These are phyloP conservation scores for Microcyclospora tardicrescens DNA, from an alignment of 2,329 filamentous ascomycete species.

Conservation along the genomic window DNA sequence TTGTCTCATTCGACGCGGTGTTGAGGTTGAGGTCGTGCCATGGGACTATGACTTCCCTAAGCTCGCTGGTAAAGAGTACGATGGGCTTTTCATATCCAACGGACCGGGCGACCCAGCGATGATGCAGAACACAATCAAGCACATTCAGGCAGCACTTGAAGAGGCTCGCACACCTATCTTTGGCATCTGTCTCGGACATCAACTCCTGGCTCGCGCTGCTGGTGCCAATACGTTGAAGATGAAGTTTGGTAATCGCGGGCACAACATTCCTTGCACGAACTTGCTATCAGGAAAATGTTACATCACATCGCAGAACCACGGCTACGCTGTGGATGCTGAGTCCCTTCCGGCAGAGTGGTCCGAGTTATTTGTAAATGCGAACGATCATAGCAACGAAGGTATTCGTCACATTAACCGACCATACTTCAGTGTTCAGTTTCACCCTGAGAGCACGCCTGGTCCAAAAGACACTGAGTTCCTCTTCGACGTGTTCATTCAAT, in stretches of 20 bases:
- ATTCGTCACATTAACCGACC: constrained; percentile 77
- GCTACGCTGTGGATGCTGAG: constrained; percentile 76
- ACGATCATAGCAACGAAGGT: constrained; percentile 95
- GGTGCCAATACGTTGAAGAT: constrained; percentile 84
- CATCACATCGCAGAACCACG: constrained; percentile 98
- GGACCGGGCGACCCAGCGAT: constrained; percentile 90
- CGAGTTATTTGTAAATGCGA: constrained; percentile 95
- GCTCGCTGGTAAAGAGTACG: constrained; percentile 69
- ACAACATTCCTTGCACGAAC: constrained; percentile 97
- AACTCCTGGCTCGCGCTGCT: constrained; percentile 76
- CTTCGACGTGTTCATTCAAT: constrained; percentile 90
- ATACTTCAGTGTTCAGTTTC: constrained; percentile 99
- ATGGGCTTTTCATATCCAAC: constrained; percentile 96
- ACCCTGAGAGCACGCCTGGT: constrained; percentile 91
- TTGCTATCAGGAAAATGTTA: constrained; percentile 93
- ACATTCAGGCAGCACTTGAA: constrained; percentile 63
- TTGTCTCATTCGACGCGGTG: constrained; percentile 78
- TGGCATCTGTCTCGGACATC: constrained; percentile 91
- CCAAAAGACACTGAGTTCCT: constrained; percentile 92
- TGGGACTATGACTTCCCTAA: constrained; percentile 88
- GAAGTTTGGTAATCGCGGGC: constrained; percentile 98
- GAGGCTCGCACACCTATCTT: constrained; percentile 80
- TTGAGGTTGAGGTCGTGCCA: constrained; percentile 87
- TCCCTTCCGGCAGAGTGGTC: constrained; percentile 70
- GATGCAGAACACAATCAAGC: constrained; percentile 64